Base-by-base conservation (phyloP, 1,139 yeast species). In the Pichia sp. region DNA sequence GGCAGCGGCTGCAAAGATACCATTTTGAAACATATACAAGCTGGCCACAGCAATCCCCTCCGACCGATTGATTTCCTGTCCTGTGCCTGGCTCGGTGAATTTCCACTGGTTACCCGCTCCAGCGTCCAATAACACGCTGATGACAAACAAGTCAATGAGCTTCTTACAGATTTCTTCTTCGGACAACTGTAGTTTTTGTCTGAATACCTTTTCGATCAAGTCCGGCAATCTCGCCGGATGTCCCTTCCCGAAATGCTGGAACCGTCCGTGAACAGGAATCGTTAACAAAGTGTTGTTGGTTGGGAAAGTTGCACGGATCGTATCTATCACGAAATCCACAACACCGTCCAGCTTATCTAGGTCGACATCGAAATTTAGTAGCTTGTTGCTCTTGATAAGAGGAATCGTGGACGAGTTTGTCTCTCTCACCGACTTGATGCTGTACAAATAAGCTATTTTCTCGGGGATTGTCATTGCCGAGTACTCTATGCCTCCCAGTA, bases 41-140 rank as follows among this genome's bases (percentile, higher is more conserved):
- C 80, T 73, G 0, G 83, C 85, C 42, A 80, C 75, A 3, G 85
- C 85, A 50, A 80, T 68, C 3, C 86, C 86, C 65, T 81, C 86
- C 19, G 82, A 76, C 62, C 85, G 72, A 30, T 64, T 64, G 52
- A 64, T 64, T 26, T 65, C 61, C 21, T 62, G 62, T 4, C 63
- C 66, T 28, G 41, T 51, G 13, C 13, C 39, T 23, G 64, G 62
- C 13, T 66, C 67, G 44, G 72, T 76, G 60, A 70, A 81, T 44
- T 63, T 64, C 85, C 85, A 81, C 10, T 58, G 60, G 52, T 77
- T 74, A 16, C 85, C 85, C 1, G 85, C 85, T 26, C 85, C 85
- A 3, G 85, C 85, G 62, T 81, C 86, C 30, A 81, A 67, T 46
- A 81, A 64, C 4, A 81, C 86, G 48, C 83, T 78, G 36, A 80